phyloP scores from a whole-genome alignment of 2,329 filamentous ascomycete genomes.

The Aspergillus transmontanensis region DNA sequence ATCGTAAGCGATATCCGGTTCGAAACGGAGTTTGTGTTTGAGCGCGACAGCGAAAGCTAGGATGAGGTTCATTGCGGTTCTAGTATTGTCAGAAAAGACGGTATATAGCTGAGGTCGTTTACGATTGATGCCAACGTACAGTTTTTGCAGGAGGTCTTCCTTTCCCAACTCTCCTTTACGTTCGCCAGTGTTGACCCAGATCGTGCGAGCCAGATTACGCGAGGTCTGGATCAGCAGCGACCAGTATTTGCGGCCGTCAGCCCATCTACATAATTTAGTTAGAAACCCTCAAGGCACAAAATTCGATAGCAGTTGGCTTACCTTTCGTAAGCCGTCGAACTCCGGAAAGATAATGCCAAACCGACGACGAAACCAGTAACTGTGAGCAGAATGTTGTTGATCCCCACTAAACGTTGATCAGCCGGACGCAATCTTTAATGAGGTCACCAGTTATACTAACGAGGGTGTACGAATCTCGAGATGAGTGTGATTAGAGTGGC shows the following conservation, averaged over 20 bases:
- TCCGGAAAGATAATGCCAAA: slow-evolving; percentile 76
- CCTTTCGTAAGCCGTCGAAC: slow-evolving; percentile 75
- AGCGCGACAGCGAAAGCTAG: slow-evolving; percentile 75
- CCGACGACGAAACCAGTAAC: slow-evolving; percentile 81
- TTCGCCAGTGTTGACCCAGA: slow-evolving; percentile 77
- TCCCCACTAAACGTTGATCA: slow-evolving; percentile 46
- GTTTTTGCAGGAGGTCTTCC: slow-evolving; percentile 69
- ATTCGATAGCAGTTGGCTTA: slow-evolving; percentile 21
- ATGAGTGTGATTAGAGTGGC: slow-evolving; percentile 66
- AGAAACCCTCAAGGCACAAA: not conserved
- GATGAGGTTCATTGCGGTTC: slow-evolving; percentile 72
- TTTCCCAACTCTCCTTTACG: slow-evolving; percentile 61
- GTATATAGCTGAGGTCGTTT: not conserved
- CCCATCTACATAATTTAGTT: slow-evolving; percentile 43
- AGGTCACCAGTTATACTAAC: slow-evolving; percentile 27
- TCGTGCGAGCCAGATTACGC: slow-evolving; percentile 66
- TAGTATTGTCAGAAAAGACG: slow-evolving; percentile 19
- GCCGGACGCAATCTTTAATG: not conserved
- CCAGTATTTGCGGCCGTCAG: slow-evolving; percentile 67
- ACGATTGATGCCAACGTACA: slow-evolving; percentile 40
- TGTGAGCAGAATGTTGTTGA: slow-evolving; percentile 71
- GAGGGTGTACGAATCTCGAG: slow-evolving; percentile 47
- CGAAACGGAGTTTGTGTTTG: slow-evolving; percentile 82
- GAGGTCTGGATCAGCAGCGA: slow-evolving; percentile 58
- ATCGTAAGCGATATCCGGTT: slow-evolving; percentile 76